Base-by-base conservation (phyloP, 1,284 basidiomycete species). In the Ceratobasidium sp. region DNA sequence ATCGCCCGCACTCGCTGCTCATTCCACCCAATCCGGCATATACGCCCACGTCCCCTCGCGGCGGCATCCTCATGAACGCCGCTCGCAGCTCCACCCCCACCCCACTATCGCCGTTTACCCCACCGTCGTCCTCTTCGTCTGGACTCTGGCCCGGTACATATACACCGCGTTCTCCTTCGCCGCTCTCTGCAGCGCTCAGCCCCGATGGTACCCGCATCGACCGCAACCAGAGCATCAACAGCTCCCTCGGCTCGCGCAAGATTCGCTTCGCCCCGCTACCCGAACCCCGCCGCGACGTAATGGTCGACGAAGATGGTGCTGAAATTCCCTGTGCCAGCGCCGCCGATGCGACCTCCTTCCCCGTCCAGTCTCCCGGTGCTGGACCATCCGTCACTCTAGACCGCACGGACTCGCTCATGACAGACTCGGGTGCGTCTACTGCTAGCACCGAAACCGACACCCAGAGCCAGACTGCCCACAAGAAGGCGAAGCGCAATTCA, bases 231-330 rank as follows among this genome's bases (percentile, higher is more conserved):
- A 57, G 54, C 9, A 51, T 45, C 6, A 2, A 53, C 53, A 29
- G 51, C n/a, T n/a, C n/a, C n/a, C n/a, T n/a, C n/a, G n/a, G n/a
- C 59, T 47, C 83, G 75, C 82, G 87, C 80, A 82, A 84, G 75
- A 93, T 93, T 71, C 89, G 90, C 76, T 93, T 93, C 77, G 92
- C 92, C 0, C 92, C 92, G 1, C 87, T 93, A n/a, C 92, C 92
- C 3, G 90, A 91, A 75, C 90, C 90, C 17, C 85, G 88, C n/a
- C 84, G 88, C 66, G 82, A 84, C 60, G 84, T 86, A 59, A 73
- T 63, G 31, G 73, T 76, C 29, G 54, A 54, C 54, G 63, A 75
- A 31, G 74, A 75, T 64, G 76, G 76, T 31, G 41, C 45, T 24
- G 66, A 71, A 36, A 33, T 59, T 24, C 54, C 66, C 15, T 59